A percentile compares a stretch with the other conserved stretches of the same genome.
Evolutionary conservation across 768 basidiomycete genomes (phyloP).

Genomic region (Russula griseocarnosa): DNA sequence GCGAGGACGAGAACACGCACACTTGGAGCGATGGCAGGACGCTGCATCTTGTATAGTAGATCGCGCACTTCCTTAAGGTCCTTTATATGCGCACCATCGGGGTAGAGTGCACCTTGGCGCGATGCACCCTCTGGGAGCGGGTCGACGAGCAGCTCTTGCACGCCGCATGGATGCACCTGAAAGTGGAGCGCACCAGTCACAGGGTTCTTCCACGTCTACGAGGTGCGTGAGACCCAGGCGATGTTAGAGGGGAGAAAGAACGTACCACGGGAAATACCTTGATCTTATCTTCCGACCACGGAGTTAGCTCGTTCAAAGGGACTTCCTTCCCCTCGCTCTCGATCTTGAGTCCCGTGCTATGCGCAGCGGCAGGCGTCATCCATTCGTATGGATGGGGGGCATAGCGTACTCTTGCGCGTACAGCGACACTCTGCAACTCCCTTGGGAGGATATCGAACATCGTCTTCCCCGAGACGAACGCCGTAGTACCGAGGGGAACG

Average conservation of each 20-base stretch:
- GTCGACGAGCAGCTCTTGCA: constrained; percentile 60
- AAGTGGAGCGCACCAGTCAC: constrained; percentile 78
- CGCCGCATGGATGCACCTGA: constrained; percentile 86
- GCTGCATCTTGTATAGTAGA: constrained; percentile 79
- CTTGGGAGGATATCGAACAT: constrained; percentile 76
- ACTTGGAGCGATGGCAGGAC: constrained; percentile 80
- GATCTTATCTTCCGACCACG: constrained; percentile 75
- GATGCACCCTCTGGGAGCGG: constrained; percentile 61
- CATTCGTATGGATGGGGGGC: constrained; percentile 84
- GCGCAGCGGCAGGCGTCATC: constrained; percentile 72
- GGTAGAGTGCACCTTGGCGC: constrained; percentile 66
- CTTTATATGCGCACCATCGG: constrained; percentile 73
- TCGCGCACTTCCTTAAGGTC: constrained; percentile 69
- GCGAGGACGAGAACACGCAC: constrained; percentile 39
- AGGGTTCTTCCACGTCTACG: constrained; percentile 88
- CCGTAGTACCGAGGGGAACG: constrained; percentile 82
- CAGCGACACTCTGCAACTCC: constrained; percentile 70
- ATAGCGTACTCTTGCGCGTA: constrained; percentile 68
- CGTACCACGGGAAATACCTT: constrained; percentile 66
- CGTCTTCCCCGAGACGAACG: constrained; percentile 70
- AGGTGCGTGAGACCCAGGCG: neutral
- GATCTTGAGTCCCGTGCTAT: constrained; percentile 76
- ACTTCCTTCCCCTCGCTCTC: constrained; percentile 72
- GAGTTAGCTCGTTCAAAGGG: constrained; percentile 59
- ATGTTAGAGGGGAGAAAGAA: neutral